A percentile compares a stretch with the other conserved stretches of the same genome.
Conservation (phyloP, 805 yeast species). For the Saccharomycopsis microspora region DNA sequence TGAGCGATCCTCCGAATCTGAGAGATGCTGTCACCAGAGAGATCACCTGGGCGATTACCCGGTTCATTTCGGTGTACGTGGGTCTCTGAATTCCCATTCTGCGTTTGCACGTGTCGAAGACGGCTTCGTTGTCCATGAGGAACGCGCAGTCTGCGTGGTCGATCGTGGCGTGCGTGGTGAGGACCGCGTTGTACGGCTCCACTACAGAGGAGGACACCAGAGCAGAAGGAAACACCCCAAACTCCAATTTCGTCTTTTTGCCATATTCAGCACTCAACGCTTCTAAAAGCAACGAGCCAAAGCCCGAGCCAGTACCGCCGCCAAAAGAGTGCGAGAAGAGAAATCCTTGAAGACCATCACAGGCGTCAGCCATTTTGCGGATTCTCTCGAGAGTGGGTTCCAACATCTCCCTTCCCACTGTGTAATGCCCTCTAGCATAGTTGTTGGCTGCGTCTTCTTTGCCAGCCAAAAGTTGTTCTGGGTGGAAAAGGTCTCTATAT, state of each 20-base stretch:
- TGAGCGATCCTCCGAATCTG: conserved; percentile 94
- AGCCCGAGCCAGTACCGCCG: conserved; percentile 99
- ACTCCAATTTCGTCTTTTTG: conserved; percentile 92
- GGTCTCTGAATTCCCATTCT: conserved; percentile 92
- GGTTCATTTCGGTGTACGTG: conserved; percentile 72
- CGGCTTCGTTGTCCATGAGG: conserved; percentile 98
- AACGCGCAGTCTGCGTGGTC: conserved; percentile 99
- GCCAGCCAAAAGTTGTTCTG: conserved; percentile 93
- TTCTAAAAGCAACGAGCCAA: conserved; percentile 88
- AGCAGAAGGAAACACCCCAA: conserved; percentile 98
- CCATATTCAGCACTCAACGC: conserved; percentile 88
- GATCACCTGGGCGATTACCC: conserved; percentile 92
- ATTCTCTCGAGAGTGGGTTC: conserved; percentile 93
- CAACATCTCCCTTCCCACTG: conserved; percentile 89
- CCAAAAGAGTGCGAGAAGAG: conserved; percentile 94
- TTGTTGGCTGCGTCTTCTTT: conserved; percentile 99
- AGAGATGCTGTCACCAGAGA: conserved; percentile 95
- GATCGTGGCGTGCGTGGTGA: conserved; percentile 93
- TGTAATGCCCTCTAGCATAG: conserved; percentile 98
- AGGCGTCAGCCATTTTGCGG: conserved; percentile 91
- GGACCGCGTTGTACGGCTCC: conserved; percentile 95
- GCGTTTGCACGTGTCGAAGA: conserved; percentile 96
- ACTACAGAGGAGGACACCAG: conserved; percentile 95
- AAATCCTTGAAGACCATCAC: conserved; percentile 97
- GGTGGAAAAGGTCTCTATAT: conserved; percentile 89